Percentiles rank a stretch among this genome's conserved stretches.
Conservation (phyloP, 2,329 filamentous ascomycete genomes). For the Venturia carpophila region DNA sequence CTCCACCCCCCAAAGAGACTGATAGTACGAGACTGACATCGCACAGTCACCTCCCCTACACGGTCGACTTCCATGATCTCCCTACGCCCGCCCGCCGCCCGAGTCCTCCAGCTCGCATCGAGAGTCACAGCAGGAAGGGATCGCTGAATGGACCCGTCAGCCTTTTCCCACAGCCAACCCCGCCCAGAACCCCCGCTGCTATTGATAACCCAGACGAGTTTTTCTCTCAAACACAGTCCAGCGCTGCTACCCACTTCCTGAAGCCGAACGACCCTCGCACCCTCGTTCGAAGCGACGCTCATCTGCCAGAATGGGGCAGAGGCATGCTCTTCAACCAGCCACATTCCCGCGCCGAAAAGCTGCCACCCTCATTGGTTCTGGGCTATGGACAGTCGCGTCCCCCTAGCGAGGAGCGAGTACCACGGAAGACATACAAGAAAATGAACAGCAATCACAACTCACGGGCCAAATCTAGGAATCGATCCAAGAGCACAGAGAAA, state of each 20-base stretch:
- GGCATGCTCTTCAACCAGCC: conserved; percentile 64
- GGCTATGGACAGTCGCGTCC: conserved; percentile 50
- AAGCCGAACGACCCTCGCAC: conserved; percentile 41
- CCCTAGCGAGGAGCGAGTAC: conserved; percentile 27
- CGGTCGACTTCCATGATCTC: conserved; percentile 71
- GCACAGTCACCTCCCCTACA: conserved; percentile 33
- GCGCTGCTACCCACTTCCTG: conserved; percentile 47
- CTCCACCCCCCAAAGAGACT: not conserved
- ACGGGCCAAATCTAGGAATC: conserved; percentile 22
- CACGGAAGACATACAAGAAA: conserved; percentile 22
- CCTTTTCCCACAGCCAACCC: conserved; percentile 32
- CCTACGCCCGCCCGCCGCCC: conserved; percentile 35
- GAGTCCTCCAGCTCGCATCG: conserved; percentile 24
- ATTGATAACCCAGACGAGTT: conserved; percentile 36
- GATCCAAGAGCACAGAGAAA: conserved; percentile 33
- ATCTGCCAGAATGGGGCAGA: conserved; percentile 68
- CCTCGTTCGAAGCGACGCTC: conserved; percentile 63
- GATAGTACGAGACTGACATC: not conserved
- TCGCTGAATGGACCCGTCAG: conserved; percentile 26
- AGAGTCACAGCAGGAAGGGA: conserved; percentile 33
- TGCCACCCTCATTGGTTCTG: conserved; percentile 68
- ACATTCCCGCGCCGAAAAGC: conserved; percentile 62
- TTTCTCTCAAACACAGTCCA: conserved; percentile 37
- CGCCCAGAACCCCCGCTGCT: conserved; percentile 37
- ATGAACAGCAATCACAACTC: conserved; percentile 20